Conservation (phyloP, 805 yeast species). For the Gaillardinia entomophila region DNA sequence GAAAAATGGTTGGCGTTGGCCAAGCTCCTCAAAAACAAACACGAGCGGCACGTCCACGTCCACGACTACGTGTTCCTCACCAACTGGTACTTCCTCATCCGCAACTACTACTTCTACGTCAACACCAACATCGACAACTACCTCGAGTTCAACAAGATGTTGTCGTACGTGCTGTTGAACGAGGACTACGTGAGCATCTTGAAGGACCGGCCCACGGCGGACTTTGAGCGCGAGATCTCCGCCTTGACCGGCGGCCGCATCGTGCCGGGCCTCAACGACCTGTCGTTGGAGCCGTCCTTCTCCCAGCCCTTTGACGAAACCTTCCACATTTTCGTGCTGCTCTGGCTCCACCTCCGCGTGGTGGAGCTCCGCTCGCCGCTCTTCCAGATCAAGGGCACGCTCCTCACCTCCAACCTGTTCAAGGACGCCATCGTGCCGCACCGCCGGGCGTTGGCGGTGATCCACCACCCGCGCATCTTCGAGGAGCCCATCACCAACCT, state of each 20-base stretch:
- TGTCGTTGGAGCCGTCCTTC: not conserved
- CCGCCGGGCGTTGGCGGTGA: conserved; percentile 8
- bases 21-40: conserved; percentile 10
- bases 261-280: conserved; percentile 6
- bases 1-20: conserved; percentile 6
- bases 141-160: conserved; percentile 21
- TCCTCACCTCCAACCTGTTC: conserved; percentile 17
- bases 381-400: conserved; percentile 22
- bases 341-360: conserved; percentile 24
- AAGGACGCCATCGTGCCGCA: conserved; percentile 21
- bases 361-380: conserved; percentile 20
- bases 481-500: not conserved
- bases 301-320: conserved; percentile 3
- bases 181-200: conserved; percentile 12
- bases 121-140: conserved; percentile 17
- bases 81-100: conserved; percentile 20
- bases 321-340: conserved; percentile 12
- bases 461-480: conserved; percentile 8
- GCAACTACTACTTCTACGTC: conserved; percentile 12
- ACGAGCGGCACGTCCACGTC: conserved; percentile 13
- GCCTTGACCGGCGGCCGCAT: conserved; percentile 2
- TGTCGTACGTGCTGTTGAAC: conserved; percentile 13
- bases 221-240: not conserved
- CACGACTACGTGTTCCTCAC: conserved; percentile 18
- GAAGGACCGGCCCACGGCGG: conserved; percentile 3